A percentile compares a stretch with the other conserved stretches of the same genome.
phyloP scores from a whole-genome alignment of 164 flowering plant species.

The Tetrastigma voinierianum region DNA sequence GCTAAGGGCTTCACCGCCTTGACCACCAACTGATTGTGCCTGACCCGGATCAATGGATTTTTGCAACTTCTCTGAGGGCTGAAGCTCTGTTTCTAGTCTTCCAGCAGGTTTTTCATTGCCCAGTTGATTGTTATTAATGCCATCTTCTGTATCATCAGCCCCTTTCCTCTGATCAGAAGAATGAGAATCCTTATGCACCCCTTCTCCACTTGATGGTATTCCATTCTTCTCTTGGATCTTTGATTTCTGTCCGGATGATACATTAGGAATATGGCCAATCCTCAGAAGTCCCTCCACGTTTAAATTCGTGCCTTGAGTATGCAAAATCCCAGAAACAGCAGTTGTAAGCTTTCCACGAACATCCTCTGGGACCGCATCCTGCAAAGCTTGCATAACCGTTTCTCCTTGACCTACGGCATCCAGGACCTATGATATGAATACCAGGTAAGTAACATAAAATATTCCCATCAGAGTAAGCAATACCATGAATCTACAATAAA shows the following conservation, averaged over 20 bases:
- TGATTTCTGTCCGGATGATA: constrained; percentile 36
- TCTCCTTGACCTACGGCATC: constrained; percentile 85
- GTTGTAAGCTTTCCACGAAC: constrained; percentile 83
- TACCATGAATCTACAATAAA: neutral
- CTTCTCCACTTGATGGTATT: constrained; percentile 28
- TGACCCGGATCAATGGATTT: constrained; percentile 26
- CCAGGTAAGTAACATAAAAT: neutral
- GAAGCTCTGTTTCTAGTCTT: constrained; percentile 28
- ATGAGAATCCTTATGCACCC: constrained; percentile 22
- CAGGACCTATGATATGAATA: constrained; percentile 59
- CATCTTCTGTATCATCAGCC: constrained; percentile 30
- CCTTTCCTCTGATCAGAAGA: constrained; percentile 26
- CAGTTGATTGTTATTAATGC: constrained; percentile 21
- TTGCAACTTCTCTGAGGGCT: constrained; percentile 21
- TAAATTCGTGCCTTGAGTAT: constrained; percentile 43
- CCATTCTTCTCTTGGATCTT: constrained; percentile 36
- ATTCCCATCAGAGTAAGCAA: constrained; percentile 1
- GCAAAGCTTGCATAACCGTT: constrained; percentile 80
- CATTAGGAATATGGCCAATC: constrained; percentile 25
- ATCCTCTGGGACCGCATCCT: constrained; percentile 97
- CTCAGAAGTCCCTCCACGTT: constrained; percentile 45
- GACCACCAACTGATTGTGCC: constrained; percentile 22
- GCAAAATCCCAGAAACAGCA: constrained; percentile 70
- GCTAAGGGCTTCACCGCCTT: constrained; percentile 24
- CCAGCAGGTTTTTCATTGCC: constrained; percentile 26